Percentiles rank a stretch among this genome's conserved stretches.
Evolutionary conservation across 441 rosid species (phyloP).

Genomic region (Rhodomyrtus psidioides): DNA sequence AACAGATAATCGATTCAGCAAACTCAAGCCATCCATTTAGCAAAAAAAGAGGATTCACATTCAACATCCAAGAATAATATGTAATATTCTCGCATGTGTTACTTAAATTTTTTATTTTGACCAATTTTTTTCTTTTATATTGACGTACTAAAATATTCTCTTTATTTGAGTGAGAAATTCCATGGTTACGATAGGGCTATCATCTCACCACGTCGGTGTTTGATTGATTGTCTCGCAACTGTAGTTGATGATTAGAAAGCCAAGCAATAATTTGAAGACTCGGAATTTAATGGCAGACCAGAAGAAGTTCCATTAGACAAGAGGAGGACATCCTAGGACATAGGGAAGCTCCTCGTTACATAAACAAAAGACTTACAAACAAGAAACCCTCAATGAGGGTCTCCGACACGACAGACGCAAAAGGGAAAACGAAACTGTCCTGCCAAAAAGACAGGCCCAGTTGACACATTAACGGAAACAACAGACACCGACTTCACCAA

Average conservation of each 20-base stretch:
- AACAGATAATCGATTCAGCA: background rate
- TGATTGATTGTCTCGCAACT: fast-evolving
- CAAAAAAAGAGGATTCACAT: fast-evolving
- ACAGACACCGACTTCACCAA: background rate
- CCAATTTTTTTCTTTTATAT: background rate
- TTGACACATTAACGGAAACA: background rate
- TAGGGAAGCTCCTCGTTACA: background rate
- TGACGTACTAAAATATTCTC: background rate
- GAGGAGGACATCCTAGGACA: background rate
- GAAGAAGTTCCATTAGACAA: background rate
- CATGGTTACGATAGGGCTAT: fast-evolving
- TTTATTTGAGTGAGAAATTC: background rate
- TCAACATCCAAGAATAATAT: fast-evolving
- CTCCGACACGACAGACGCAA: background rate
- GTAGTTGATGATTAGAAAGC: background rate
- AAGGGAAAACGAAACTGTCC: background rate
- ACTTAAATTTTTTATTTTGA: no score
- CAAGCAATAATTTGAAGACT: background rate
- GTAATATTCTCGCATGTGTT: no score
- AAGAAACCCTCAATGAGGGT: background rate
- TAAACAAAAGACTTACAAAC: background rate
- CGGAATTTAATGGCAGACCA: background rate
- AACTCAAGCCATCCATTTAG: background rate
- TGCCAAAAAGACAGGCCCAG: background rate
- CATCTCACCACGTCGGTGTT: fast-evolving